Conservation (phyloP, 2,329 filamentous ascomycete species). For the Acrocalymma vagum region DNA sequence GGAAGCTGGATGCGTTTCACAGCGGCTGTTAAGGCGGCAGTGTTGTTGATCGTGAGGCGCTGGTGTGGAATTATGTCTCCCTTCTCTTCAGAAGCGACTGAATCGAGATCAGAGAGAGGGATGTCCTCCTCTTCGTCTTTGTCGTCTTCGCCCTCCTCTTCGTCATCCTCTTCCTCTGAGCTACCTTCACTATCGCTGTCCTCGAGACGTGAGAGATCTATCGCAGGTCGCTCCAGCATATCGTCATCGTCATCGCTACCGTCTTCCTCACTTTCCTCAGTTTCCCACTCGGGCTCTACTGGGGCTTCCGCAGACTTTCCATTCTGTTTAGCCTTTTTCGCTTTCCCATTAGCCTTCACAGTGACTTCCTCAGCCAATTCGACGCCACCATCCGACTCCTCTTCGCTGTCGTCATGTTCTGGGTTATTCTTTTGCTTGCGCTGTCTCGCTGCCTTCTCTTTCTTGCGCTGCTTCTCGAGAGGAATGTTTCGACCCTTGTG, state of each 20-base stretch:
- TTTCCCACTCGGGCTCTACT: slow-evolving; percentile 41
- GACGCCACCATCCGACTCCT: slow-evolving; percentile 38
- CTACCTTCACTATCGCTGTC: slow-evolving; percentile 45
- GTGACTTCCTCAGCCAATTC: slow-evolving; percentile 35
- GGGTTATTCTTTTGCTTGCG: slow-evolving; percentile 48
- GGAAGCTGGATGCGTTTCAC: slow-evolving; percentile 81
- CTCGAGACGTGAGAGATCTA: slow-evolving; percentile 42
- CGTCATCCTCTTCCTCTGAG: slow-evolving; percentile 54
- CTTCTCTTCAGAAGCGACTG: slow-evolving; percentile 78
- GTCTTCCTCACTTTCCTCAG: slow-evolving; percentile 52
- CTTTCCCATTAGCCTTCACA: slow-evolving; percentile 37
- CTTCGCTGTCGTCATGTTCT: slow-evolving; percentile 20
- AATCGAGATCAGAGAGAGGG: slow-evolving; percentile 85
- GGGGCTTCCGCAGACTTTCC: slow-evolving; percentile 34
- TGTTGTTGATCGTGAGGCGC: slow-evolving; percentile 97
- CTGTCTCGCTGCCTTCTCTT: slow-evolving; percentile 64
- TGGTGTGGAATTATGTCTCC: slow-evolving; percentile 90
- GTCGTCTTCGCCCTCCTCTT: slow-evolving; percentile 66
- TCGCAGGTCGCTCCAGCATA: slow-evolving; percentile 15
- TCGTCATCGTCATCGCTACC: slow-evolving; percentile 48
- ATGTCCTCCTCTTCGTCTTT: slow-evolving; percentile 87
- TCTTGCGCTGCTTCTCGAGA: slow-evolving; percentile 79
- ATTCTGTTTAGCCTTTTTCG: slow-evolving; percentile 42
- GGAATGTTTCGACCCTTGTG: slow-evolving; percentile 73
- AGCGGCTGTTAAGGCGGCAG: slow-evolving; percentile 80